These are phyloP conservation scores for Irpex sp. DNA, from an alignment of 1,284 basidiomycete species.

Conservation along the genomic window DNA sequence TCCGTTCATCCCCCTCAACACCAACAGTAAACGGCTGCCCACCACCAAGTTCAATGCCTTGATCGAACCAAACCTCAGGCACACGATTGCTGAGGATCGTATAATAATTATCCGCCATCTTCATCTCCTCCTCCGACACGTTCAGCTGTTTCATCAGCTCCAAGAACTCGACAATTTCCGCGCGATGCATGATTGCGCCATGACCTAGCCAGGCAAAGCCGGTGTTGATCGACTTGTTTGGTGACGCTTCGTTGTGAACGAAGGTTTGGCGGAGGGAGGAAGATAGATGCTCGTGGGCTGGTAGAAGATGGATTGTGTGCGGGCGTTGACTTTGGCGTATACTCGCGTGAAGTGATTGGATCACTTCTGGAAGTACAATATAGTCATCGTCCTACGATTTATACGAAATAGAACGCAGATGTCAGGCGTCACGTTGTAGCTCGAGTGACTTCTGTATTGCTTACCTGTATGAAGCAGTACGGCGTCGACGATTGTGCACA, in stretches of 20 bases:
- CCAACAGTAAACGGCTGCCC: conserved; percentile 63
- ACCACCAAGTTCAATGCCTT: conserved; percentile 55
- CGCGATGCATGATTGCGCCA: conserved; percentile 50
- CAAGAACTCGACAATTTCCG: conserved; percentile 45
- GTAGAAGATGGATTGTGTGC: conserved; percentile 49
- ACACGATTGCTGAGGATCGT: conserved; percentile 51
- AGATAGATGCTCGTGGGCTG: conserved; percentile 58
- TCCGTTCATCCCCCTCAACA: conserved; percentile 51
- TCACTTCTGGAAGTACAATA: conserved; percentile 52
- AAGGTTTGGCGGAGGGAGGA: conserved; percentile 30
- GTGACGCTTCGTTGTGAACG: conserved; percentile 13
- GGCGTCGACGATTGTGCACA: conserved; percentile 48
- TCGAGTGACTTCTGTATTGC: background rate
- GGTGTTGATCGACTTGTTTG: conserved; percentile 36
- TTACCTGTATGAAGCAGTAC: conserved; percentile 63
- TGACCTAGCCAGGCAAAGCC: conserved; percentile 68
- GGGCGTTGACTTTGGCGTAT: conserved; percentile 25
- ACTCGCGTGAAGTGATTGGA: conserved; percentile 44
- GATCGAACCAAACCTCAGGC: conserved; percentile 58
- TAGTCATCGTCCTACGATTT: conserved; percentile 63
- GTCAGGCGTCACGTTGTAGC: background rate
- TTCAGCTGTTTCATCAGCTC: conserved; percentile 41
- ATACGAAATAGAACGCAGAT: background rate
- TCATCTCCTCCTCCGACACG: conserved; percentile 44
- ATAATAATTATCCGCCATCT: conserved; percentile 73